Conservation (phyloP, 306 rosid species). For the Vigna trinervia region DNA sequence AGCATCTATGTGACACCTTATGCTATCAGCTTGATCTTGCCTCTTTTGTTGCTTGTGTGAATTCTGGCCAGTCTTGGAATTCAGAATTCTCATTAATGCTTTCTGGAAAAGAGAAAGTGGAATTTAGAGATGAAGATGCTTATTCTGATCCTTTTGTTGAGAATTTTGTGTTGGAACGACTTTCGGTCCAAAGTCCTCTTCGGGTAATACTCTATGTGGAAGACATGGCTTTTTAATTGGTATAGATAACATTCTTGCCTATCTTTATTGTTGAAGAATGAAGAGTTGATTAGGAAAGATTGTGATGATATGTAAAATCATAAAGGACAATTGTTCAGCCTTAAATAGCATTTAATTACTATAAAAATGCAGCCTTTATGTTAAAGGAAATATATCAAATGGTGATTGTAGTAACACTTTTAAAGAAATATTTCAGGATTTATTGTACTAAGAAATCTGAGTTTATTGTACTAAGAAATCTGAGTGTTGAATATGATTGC, state of each 20-base stretch:
- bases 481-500: constrained; percentile 40
- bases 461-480: constrained; percentile 31
- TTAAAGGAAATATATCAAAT: constrained; percentile 22
- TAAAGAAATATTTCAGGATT: constrained; percentile 35
- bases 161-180: constrained; percentile 95
- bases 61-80: constrained; percentile 90
- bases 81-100: constrained; percentile 72
- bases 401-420: neutral
- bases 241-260: constrained; percentile 29
- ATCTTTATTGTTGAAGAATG: constrained; percentile 24
- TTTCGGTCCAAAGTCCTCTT: constrained; percentile 93
- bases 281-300: constrained; percentile 9
- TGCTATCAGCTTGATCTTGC: constrained; percentile 97
- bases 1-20: constrained; percentile 85
- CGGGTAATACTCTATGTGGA: constrained; percentile 72
- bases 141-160: constrained; percentile 82
- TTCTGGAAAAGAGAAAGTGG: constrained; percentile 68
- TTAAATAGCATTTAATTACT: constrained; percentile 23
- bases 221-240: constrained; percentile 30
- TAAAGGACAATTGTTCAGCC: constrained; percentile 27
- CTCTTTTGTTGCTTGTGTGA: constrained; percentile 86
- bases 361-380: constrained; percentile 15
- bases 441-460: neutral
- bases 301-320: constrained; percentile 33
- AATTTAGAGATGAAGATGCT: constrained; percentile 57